Conservation (phyloP, 768 basidiomycete genomes). For the Trichaptum fuscoviolaceum region DNA sequence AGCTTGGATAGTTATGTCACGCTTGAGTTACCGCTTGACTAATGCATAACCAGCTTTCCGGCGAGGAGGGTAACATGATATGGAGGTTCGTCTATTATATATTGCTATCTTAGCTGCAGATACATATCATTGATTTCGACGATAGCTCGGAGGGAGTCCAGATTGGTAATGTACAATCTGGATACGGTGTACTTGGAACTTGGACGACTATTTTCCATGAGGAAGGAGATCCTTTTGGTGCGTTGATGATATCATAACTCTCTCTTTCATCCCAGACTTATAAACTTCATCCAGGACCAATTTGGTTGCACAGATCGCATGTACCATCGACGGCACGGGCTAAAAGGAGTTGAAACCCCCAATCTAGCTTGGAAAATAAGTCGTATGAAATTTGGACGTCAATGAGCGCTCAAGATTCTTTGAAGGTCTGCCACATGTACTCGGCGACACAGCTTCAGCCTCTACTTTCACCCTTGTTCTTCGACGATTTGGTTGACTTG, state of each 20-base stretch:
- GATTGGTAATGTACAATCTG: conserved; percentile 54
- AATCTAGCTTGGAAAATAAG: no score
- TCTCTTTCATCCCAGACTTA: conserved; percentile 25
- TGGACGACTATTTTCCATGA: conserved; percentile 49
- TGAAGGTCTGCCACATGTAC: no score
- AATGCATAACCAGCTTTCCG: conserved; percentile 24
- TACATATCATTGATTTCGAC: conserved; percentile 2
- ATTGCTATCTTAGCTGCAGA: conserved; percentile 11
- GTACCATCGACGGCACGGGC: conserved; percentile 8
- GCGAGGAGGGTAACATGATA: conserved; percentile 45
- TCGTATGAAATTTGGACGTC: no score
- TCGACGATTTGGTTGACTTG: no score
- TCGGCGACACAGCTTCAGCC: no score
- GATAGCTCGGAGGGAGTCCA: conserved; percentile 57
- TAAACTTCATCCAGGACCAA: conserved; percentile 13
- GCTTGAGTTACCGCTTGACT: neutral
- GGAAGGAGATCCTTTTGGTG: conserved; percentile 43
- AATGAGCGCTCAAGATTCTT: no score
- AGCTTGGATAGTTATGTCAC: conserved; percentile 21
- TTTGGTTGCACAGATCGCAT: conserved; percentile 15
- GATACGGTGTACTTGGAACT: conserved; percentile 50
- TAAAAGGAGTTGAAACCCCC: neutral
- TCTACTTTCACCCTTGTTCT: no score
- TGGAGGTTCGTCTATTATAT: conserved; percentile 43
- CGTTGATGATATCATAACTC: conserved; percentile 22